Conservation (phyloP, 1,139 yeast species). For the Hansenula lynferdii region DNA sequence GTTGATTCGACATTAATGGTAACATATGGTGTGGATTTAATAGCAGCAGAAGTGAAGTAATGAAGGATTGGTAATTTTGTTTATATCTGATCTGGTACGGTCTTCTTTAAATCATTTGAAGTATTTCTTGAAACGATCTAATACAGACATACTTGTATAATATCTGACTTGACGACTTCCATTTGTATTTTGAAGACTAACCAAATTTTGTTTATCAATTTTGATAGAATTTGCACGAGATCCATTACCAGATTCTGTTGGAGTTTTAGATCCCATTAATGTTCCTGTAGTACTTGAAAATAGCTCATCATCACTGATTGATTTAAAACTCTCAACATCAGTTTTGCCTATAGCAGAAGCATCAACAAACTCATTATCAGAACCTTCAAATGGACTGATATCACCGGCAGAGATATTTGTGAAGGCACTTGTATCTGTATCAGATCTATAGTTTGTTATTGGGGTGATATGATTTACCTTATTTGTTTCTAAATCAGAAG, state of each 20-base stretch:
- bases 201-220: constrained; percentile 3
- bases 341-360: too few species aligned
- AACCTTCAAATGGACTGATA: constrained; percentile 4
- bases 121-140: constrained; percentile 18
- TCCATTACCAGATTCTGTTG: background rate
- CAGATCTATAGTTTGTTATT: constrained; percentile 9
- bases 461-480: background rate
- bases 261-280: constrained; percentile 7
- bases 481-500: background rate
- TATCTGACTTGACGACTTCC: constrained; percentile 13
- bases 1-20: too few species aligned
- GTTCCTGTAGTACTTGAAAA: constrained; percentile 22
- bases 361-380: constrained; percentile 2
- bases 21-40: too few species aligned
- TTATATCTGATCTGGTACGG: too few species aligned
- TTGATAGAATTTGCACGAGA: background rate
- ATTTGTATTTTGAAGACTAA: constrained; percentile 12
- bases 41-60: too few species aligned
- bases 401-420: constrained; percentile 16
- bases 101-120: constrained; percentile 12
- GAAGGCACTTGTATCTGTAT: constrained; percentile 18
- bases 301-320: constrained; percentile 14
- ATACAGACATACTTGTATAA: constrained; percentile 20
- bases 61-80: too few species aligned
- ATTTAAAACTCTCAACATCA: constrained; percentile 15